Base-by-base conservation (phyloP, 306 rosid species). In the Psophocarpus tetragonolobus region DNA sequence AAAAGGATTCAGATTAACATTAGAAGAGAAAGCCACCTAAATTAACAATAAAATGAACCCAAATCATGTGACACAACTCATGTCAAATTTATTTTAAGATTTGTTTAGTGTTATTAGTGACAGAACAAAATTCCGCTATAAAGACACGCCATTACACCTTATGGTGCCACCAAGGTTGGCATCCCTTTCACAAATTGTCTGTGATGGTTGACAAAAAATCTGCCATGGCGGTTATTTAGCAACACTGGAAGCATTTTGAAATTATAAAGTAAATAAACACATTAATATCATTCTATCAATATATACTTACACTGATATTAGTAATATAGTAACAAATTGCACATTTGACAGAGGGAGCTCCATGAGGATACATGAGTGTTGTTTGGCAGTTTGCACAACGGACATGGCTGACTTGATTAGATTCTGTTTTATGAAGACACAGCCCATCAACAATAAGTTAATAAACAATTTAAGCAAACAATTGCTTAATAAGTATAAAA, bases 381-480 rank as follows among this genome's bases (percentile, higher is more conserved):
- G 96, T 95, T 71, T 91, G 91, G 87, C 99, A 95, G 82, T 86
- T 95, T 58, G 87, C 97, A 64, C 99, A 95, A 77, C 82, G 90
- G 62, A 92, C 79, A 82, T 95, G 97, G 98, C 90, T 1, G 15
- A 88, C 83, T 86, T 87, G 97, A 84, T 72, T 86, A 14, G 92
- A 23, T 54, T 79, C 96, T 95, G 77, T 83, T 58, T 57, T 15
- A 60, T 69, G 81, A 42, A 87, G 45, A 71, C 73, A 75, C 73
- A 79, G 47, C 74, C 69, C 87, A 51, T 80, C 53, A 83, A 65
- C 35, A 29, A 26, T 74, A 48, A 23, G 65, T 84, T 71, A 82
- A 64, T 56, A 70, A 74, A 78, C 79, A 74, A 51, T 14, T 50
- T 47, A 17, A 47, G 27, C 58, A 18, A 51, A 51, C 17, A 58